Conservation (phyloP, 176 grass and related monocot species). For the Avena atlantica region DNA sequence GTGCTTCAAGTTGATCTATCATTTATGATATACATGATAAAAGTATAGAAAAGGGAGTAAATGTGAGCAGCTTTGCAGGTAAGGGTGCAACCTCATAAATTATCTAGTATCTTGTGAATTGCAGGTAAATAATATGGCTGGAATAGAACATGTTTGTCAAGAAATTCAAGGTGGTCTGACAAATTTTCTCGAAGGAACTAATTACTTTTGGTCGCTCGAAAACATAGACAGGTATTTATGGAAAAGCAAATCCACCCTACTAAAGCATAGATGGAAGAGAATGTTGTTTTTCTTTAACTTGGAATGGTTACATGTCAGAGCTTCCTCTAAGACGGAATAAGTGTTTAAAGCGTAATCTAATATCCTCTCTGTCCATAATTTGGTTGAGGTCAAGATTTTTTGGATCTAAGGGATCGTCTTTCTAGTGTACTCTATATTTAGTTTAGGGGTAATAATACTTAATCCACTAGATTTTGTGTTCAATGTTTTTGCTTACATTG, state of each 20-base stretch:
- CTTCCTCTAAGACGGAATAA: not conserved
- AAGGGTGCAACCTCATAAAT: not conserved
- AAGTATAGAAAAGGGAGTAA: not conserved
- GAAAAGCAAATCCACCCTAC: not conserved
- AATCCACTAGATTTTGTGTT: not conserved
- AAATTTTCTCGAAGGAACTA: not conserved
- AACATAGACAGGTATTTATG: not conserved
- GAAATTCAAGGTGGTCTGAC: not conserved
- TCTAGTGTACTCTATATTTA: not conserved
- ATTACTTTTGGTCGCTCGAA: not conserved
- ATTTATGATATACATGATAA: not conserved
- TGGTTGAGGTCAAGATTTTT: not conserved
- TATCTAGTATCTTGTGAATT: not conserved
- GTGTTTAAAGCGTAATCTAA: not conserved
- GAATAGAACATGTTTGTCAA: not conserved
- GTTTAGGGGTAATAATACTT: not conserved
- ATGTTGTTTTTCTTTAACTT: not conserved
- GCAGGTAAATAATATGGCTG: not conserved
- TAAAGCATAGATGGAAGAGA: not conserved
- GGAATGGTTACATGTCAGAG: not conserved
- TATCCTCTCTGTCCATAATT: not conserved
- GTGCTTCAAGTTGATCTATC: not conserved
- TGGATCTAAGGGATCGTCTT: constrained; percentile 6
- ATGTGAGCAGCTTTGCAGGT: constrained; percentile 1
- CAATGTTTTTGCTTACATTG: not conserved